These are phyloP conservation scores for Dunaliella sp. DNA, from an alignment of 139 green algal species.

Conservation along the genomic window DNA sequence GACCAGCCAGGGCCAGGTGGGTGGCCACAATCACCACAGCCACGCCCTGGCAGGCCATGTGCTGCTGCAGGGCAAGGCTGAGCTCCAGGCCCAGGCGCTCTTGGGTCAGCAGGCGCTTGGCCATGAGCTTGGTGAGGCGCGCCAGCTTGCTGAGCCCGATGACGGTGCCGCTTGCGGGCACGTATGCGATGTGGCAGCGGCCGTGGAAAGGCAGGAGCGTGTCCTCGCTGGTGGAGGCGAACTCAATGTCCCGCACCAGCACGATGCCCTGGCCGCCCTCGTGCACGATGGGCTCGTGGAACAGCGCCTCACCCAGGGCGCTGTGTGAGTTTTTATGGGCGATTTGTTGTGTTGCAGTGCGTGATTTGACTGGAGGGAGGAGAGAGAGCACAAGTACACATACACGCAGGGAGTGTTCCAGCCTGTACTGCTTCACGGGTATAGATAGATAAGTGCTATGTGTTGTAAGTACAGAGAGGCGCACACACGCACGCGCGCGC, in stretches of 20 bases:
- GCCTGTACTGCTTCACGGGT: too few species aligned
- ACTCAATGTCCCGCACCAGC: constrained; percentile 89
- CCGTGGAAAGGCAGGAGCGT: constrained; percentile 92
- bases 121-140: constrained; percentile 70
- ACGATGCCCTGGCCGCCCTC: constrained; percentile 62
- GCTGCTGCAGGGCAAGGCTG: constrained; percentile 38
- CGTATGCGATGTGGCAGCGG: constrained; percentile 87
- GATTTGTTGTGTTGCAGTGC: too few species aligned
- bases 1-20: constrained; percentile 47
- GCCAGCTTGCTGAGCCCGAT: constrained; percentile 87
- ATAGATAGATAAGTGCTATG: too few species aligned
- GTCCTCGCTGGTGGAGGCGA: constrained; percentile 67
- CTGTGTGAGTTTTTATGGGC: too few species aligned
- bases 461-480: too few species aligned
- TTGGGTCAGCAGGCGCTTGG: constrained; percentile 74
- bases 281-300: constrained; percentile 73
- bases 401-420: too few species aligned
- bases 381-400: too few species aligned
- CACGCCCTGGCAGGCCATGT: constrained; percentile 49
- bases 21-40: constrained; percentile 64
- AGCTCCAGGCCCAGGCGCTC: constrained; percentile 60
- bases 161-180: constrained; percentile 73
- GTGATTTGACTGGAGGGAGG: too few species aligned
- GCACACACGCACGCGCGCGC: too few species aligned
- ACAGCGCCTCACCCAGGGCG: constrained; percentile 69